A percentile compares a stretch with the other conserved stretches of the same genome.
Evolutionary conservation across 1,284 basidiomycete genomes (phyloP).

Genomic region (Testicularia cyperi): DNA sequence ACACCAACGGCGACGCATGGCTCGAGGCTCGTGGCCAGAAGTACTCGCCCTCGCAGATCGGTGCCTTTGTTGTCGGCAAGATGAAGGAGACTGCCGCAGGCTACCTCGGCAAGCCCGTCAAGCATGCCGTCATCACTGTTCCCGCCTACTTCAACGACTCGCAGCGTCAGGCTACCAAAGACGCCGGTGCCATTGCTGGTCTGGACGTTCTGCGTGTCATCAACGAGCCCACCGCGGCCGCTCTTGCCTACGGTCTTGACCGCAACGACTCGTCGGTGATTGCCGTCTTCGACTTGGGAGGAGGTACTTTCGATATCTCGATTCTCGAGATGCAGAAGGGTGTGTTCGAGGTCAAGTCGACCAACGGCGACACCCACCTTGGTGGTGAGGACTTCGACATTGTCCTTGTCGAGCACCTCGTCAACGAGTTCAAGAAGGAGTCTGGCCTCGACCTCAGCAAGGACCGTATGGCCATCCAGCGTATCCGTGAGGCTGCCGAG

Average conservation of each 20-base stretch:
- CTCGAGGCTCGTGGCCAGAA: conserved; percentile 72
- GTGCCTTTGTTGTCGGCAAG: conserved; percentile 84
- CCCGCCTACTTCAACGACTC: conserved; percentile 99
- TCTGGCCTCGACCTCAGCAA: conserved; percentile 75
- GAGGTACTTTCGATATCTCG: conserved; percentile 95
- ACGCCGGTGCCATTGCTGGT: conserved; percentile 94
- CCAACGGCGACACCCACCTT: conserved; percentile 97
- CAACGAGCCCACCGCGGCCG: conserved; percentile 97
- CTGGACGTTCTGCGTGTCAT: conserved; percentile 96
- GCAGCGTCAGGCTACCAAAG: conserved; percentile 96
- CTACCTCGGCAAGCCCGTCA: conserved; percentile 88
- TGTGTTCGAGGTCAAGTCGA: conserved; percentile 98
- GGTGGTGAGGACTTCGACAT: conserved; percentile 99
- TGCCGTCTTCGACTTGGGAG: conserved; percentile 93
- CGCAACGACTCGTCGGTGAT: conserved; percentile 64
- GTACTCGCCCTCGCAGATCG: conserved; percentile 68
- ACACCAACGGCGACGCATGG: conserved; percentile 68
- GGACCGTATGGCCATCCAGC: conserved; percentile 97
- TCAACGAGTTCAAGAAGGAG: conserved; percentile 93
- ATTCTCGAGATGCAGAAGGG: conserved; percentile 99
- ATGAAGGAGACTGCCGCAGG: conserved; percentile 94
- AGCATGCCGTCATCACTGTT: conserved; percentile 88
- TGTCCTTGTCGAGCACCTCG: conserved; percentile 80
- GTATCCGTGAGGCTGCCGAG: conserved; percentile 96
- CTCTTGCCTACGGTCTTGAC: conserved; percentile 78